Base-by-base conservation (phyloP, 1,284 basidiomycete genomes). In the Tylopilus sp. region DNA sequence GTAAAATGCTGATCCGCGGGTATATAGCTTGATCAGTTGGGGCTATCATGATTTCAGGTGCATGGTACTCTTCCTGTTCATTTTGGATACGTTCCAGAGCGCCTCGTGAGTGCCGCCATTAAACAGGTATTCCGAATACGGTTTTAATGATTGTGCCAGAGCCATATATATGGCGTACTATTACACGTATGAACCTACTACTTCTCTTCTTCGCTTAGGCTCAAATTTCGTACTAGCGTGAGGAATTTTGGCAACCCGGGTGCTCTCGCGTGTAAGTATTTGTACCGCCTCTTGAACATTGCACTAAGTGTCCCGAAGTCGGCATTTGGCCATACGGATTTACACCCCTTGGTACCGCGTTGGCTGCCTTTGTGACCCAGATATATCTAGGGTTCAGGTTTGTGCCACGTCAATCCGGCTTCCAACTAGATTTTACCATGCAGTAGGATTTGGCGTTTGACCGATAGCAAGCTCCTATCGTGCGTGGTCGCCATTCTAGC, bases 51-150 rank as follows among this genome's bases (percentile, higher is more conserved):
- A 41, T 7, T 33, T 33, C 32, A 84, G 83, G 65, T 67, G 59
- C 53, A 79, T 84, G 67, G 81, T 86, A 3, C 65, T 77, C 4
- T 70, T 75, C 53, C 69, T 86, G 16, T 85, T 85, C 69, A 19
- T 78, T n/a, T 65, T 84, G 57, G 84, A 86, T 69, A 82, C 81
- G 5, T 66, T 84, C 49, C 84, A 86, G 61, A 86, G 81, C 68
- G 65, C 70, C 29, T 61, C 71, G 66, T 72, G 59, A 65, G 72
- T 66, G 22, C 41, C 41, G 49, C n/a, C n/a, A 44, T 53, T 24
- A 1, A 47, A 49, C 5, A 12, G 6, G n/a, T 16, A 7, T 15
- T 15, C 39, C n/a, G 15, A 8, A 24, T 4, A 19, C 1, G 12
- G 33, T 47, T 13, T n/a, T n/a, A n/a, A n/a, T 18, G 38, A 13